These are phyloP conservation scores for Seiridium unicorne DNA, from an alignment of 2,329 filamentous ascomycete genomes.

Conservation along the genomic window DNA sequence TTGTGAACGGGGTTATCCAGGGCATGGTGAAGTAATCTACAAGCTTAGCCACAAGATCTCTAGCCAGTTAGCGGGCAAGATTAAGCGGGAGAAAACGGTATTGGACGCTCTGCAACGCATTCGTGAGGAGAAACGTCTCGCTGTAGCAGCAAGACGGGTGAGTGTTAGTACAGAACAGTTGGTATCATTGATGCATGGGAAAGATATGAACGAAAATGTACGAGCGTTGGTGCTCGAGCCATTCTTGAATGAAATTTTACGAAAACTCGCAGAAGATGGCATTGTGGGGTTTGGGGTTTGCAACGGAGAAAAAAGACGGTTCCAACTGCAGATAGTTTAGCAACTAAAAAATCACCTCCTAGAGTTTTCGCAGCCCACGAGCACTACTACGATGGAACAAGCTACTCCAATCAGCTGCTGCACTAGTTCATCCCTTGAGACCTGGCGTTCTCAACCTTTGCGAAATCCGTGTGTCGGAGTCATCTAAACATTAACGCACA, in stretches of 20 bases:
- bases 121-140: constrained; percentile 9
- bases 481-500: too few species aligned
- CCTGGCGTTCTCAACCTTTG: too few species aligned
- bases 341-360: too few species aligned
- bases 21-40: constrained; percentile 75
- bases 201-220: constrained; percentile 23
- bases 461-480: too few species aligned
- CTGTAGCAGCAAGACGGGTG: constrained; percentile 20
- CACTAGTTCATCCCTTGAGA: too few species aligned
- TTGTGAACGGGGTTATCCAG: constrained; percentile 71
- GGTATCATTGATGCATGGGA: constrained; percentile 40
- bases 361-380: too few species aligned
- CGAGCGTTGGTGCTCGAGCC: constrained; percentile 39
- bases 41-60: constrained; percentile 69
- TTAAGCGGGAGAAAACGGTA: constrained; percentile 75
- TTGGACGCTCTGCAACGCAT: constrained; percentile 51
- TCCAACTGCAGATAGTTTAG: constrained; percentile 4
- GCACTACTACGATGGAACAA: too few species aligned
- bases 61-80: constrained; percentile 79
- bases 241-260: constrained; percentile 38
- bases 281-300: constrained; percentile 38
- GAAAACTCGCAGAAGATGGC: constrained; percentile 41
- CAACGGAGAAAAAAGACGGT: constrained; percentile 37
- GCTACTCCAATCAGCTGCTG: too few species aligned
- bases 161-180: constrained; percentile 37